Evolutionary conservation across 257 asterid species (phyloP).

Genomic region (Solanum commersonii): DNA sequence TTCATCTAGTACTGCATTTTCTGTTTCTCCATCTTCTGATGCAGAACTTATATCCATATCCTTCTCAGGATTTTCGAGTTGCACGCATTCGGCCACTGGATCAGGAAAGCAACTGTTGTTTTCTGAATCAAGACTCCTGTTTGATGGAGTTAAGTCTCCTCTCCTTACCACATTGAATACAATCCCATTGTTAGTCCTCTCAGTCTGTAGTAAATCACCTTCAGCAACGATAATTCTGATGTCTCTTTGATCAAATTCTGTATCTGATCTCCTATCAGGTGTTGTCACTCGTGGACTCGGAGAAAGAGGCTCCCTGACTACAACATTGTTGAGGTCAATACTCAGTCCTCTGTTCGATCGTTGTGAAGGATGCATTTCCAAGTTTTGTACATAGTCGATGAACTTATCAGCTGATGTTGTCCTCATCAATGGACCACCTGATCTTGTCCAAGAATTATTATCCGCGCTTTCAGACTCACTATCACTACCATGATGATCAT

Average conservation of each 20-base stretch:
- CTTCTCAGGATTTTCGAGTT: slow-evolving; percentile 48
- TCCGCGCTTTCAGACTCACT: slow-evolving; percentile 73
- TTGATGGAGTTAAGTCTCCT: slow-evolving; percentile 59
- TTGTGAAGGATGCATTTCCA: slow-evolving; percentile 27
- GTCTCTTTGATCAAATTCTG: slow-evolving; percentile 48
- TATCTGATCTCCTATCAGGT: slow-evolving; percentile 40
- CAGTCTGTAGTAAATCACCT: slow-evolving; percentile 83
- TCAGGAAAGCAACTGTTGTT: slow-evolving; percentile 21
- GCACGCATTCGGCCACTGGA: slow-evolving; percentile 52
- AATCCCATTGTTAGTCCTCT: slow-evolving; percentile 67
- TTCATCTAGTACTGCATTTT: slow-evolving; percentile 3
- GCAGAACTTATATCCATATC: slow-evolving; percentile 53
- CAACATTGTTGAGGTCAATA: slow-evolving; percentile 13
- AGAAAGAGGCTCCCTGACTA: slow-evolving; percentile 20
- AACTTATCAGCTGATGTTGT: slow-evolving; percentile 81
- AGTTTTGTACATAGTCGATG: slow-evolving; percentile 64
- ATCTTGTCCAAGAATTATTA: slow-evolving; percentile 66
- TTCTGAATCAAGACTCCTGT: slow-evolving; percentile 48
- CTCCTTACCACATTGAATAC: slow-evolving; percentile 75
- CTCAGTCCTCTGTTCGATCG: slow-evolving; percentile 14
- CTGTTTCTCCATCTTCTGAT: slow-evolving; percentile 41
- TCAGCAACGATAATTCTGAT: slow-evolving; percentile 43
- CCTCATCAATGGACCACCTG: slow-evolving; percentile 99
- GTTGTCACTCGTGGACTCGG: slow-evolving; percentile 29
- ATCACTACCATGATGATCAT: slow-evolving; percentile 61